These are phyloP conservation scores for Pilasporangium apinafurcum DNA, from an alignment of 352 stramenopile genomes.

Conservation along the genomic window DNA sequence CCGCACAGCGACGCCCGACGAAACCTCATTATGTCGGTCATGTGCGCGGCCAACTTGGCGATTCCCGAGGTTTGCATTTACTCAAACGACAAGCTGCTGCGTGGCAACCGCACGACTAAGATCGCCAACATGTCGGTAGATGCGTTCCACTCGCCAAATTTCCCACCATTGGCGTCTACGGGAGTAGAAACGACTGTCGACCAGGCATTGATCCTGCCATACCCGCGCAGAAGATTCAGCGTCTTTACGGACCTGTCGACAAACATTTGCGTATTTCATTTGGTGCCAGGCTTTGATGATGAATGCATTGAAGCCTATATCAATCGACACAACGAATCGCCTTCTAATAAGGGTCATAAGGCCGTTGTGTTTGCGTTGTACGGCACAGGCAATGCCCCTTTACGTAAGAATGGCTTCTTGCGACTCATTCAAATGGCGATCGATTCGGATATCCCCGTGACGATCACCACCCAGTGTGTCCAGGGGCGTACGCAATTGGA, in stretches of 20 bases:
- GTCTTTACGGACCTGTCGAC: constrained; percentile 90
- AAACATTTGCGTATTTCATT: constrained; percentile 89
- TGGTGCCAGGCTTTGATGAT: constrained; percentile 86
- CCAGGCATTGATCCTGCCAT: constrained; percentile 85
- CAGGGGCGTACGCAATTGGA: constrained; percentile 90
- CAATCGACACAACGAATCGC: constrained; percentile 42
- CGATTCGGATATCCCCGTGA: constrained; percentile 83
- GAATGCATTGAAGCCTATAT: constrained; percentile 85
- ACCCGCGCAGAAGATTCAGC: constrained; percentile 82
- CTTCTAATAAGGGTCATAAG: constrained; percentile 19
- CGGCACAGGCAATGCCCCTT: constrained; percentile 93
- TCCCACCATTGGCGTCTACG: constrained; percentile 90
- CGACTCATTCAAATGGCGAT: constrained; percentile 79
- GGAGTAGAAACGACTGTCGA: constrained; percentile 91
- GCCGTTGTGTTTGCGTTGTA: constrained; percentile 93
- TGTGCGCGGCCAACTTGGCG: constrained; percentile 67
- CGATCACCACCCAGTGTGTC: constrained; percentile 93
- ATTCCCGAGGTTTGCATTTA: constrained; percentile 92
- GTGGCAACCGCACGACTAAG: constrained; percentile 95
- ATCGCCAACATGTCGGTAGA: constrained; percentile 92
- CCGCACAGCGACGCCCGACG: constrained; percentile 94
- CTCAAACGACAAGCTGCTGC: constrained; percentile 94
- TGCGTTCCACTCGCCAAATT: constrained; percentile 96
- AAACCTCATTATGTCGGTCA: constrained; percentile 95
- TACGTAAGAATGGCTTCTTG: constrained; percentile 85